Conservation (phyloP, 2,329 filamentous ascomycete genomes). For the Fusarium sp. region DNA sequence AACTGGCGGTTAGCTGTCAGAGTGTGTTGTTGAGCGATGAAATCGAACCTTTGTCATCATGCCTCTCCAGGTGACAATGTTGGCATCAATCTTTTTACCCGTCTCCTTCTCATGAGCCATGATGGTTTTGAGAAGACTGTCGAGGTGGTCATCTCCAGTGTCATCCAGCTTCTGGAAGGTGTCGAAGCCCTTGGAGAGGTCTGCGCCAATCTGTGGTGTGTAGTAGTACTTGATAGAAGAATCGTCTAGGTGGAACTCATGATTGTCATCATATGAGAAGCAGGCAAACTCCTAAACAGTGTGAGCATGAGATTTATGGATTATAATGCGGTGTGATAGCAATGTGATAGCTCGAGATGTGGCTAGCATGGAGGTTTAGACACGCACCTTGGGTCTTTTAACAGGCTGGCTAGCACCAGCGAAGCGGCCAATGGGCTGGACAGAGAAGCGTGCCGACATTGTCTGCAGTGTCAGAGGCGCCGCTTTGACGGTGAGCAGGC, state of each 20-base stretch:
- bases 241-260: constrained; percentile 78
- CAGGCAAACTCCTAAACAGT: constrained; percentile 79
- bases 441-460: constrained; percentile 63
- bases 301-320: constrained; percentile 11
- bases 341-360: background rate
- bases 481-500: background rate
- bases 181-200: constrained; percentile 84
- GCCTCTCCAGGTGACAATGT: constrained; percentile 92
- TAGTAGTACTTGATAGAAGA: constrained; percentile 91
- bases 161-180: constrained; percentile 87
- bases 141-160: constrained; percentile 84
- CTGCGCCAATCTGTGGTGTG: constrained; percentile 74
- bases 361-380: background rate
- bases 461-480: background rate
- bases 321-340: background rate
- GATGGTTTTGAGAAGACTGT: constrained; percentile 82
- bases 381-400: constrained; percentile 75
- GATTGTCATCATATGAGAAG: constrained; percentile 92
- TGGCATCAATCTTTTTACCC: constrained; percentile 74
- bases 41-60: constrained; percentile 93
- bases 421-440: constrained; percentile 78
- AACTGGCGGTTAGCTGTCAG: constrained; percentile 14
- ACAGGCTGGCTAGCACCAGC: constrained; percentile 74
- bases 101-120: constrained; percentile 76
- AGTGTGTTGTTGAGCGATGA: background rate